A percentile compares a stretch with the other conserved stretches of the same genome.
Evolutionary conservation across 1,284 basidiomycete species (phyloP).

Genomic region (Marasmius oreades): DNA sequence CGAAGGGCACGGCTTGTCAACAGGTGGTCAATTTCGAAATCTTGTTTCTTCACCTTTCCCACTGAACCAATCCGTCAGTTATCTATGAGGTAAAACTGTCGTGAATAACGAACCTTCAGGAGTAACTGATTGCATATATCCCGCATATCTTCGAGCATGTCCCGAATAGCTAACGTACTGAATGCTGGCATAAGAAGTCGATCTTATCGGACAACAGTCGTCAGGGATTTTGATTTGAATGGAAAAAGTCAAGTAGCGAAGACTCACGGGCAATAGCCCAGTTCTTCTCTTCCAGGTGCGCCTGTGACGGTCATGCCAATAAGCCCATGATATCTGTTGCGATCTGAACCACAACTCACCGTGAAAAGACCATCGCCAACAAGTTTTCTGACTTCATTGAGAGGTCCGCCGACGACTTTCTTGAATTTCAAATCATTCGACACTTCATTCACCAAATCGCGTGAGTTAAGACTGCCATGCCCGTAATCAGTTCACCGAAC

Average conservation of each 20-base stretch:
- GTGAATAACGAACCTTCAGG: slow-evolving; percentile 23
- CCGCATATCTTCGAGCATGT: slow-evolving; percentile 49
- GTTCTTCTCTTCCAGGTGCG: slow-evolving; percentile 39
- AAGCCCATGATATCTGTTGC: background rate
- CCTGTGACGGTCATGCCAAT: slow-evolving; percentile 17
- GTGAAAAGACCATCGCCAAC: slow-evolving; percentile 45
- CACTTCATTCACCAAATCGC: slow-evolving; percentile 38
- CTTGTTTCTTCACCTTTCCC: slow-evolving; percentile 34
- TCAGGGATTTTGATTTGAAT: background rate
- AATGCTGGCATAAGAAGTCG: slow-evolving; percentile 52
- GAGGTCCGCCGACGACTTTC: slow-evolving; percentile 33
- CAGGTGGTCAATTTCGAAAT: background rate
- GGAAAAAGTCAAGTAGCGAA: background rate
- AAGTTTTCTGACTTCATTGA: slow-evolving; percentile 37
- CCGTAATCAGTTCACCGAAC: slow-evolving; percentile 21
- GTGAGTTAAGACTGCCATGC: slow-evolving; percentile 31
- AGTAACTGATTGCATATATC: slow-evolving; percentile 47
- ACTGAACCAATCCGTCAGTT: slow-evolving; percentile 15
- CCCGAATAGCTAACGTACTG: slow-evolving; percentile 39
- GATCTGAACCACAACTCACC: slow-evolving; percentile 18
- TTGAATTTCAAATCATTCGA: slow-evolving; percentile 44
- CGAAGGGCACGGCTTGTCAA: background rate
- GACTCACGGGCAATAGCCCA: slow-evolving; percentile 45
- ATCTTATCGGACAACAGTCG: slow-evolving; percentile 25
- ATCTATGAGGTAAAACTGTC: background rate